phyloP scores from a whole-genome alignment of 257 asterid genomes.

The Misopates orontium region DNA sequence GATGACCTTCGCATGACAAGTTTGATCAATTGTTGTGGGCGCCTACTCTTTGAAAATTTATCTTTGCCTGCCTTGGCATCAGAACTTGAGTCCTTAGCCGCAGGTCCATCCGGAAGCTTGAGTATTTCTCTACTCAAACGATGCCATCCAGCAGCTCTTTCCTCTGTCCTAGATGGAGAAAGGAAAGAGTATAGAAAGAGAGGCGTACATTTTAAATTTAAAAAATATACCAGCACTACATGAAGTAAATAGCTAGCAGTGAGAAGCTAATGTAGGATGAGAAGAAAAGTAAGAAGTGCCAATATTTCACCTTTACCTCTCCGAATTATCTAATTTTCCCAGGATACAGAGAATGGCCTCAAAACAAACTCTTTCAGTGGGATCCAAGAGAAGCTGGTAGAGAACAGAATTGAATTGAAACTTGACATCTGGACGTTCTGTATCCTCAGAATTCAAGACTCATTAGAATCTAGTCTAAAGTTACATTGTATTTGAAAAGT shows the following conservation, averaged over 20 bases:
- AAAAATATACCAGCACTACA: no score
- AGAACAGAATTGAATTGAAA: constrained; percentile 82
- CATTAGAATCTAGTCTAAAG: constrained; percentile 26
- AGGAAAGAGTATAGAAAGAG: constrained; percentile 21
- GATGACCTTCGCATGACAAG: constrained; percentile 97
- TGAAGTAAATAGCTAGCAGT: not conserved
- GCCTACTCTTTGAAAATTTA: constrained; percentile 73
- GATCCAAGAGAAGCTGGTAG: constrained; percentile 95
- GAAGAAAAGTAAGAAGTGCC: not conserved
- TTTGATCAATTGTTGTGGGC: constrained; percentile 94
- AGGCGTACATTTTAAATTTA: no score
- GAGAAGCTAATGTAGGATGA: constrained; percentile 10
- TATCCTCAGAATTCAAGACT: constrained; percentile 27
- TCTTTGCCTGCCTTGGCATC: constrained; percentile 79
- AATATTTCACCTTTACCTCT: constrained; percentile 54
- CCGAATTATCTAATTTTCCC: constrained; percentile 87
- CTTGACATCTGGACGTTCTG: constrained; percentile 91
- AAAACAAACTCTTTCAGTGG: constrained; percentile 97
- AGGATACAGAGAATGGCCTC: constrained; percentile 95
- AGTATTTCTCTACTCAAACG: constrained; percentile 91
- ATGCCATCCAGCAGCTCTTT: constrained; percentile 98
- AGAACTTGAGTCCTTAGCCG: constrained; percentile 61
- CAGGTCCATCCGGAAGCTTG: constrained; percentile 87
- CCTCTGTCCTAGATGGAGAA: constrained; percentile 71
- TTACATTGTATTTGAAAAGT: not conserved